Percentiles rank a stretch among this genome's conserved stretches.
phyloP scores from a whole-genome alignment of 139 green algal genomes.

The Chlorella sorokiniana region DNA sequence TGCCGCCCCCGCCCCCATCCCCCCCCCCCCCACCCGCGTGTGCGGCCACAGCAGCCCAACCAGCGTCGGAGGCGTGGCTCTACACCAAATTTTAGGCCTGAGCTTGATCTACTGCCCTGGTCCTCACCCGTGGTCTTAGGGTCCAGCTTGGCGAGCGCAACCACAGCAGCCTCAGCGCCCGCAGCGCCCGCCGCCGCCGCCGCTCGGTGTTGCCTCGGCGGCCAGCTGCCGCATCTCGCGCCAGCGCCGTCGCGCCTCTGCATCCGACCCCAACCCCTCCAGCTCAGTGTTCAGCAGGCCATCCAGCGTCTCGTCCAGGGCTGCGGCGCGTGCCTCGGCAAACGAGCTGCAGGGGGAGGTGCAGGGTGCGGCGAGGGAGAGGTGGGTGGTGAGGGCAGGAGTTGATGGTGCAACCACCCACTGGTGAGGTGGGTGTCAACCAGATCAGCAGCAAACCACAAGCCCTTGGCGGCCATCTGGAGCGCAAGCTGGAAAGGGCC shows the following conservation, averaged over 20 bases:
- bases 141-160: slow-evolving; percentile 12
- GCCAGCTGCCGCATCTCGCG: slow-evolving; percentile 33
- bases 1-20: too few relatives aligned
- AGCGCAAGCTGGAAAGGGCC: too few relatives aligned
- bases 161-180: slow-evolving; percentile 20
- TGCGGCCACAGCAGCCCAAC: neutral
- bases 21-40: too few relatives aligned
- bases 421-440: too few relatives aligned
- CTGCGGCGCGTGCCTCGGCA: slow-evolving; percentile 37
- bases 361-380: too few relatives aligned
- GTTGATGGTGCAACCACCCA: too few relatives aligned
- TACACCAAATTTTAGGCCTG: too few relatives aligned
- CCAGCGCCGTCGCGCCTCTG: slow-evolving; percentile 20
- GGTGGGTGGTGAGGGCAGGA: too few relatives aligned
- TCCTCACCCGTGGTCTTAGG: slow-evolving; percentile 22
- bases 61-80: neutral
- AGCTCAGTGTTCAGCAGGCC: slow-evolving; percentile 24
- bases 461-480: too few relatives aligned
- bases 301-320: slow-evolving; percentile 43
- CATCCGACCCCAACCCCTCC: slow-evolving; percentile 20
- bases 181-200: neutral
- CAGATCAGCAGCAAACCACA: too few relatives aligned
- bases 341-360: slow-evolving; percentile 4
- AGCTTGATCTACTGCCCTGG: neutral
- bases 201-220: neutral